These are phyloP conservation scores for Metschnikowia gruessii DNA, from an alignment of 805 yeast species.

Conservation along the genomic window DNA sequence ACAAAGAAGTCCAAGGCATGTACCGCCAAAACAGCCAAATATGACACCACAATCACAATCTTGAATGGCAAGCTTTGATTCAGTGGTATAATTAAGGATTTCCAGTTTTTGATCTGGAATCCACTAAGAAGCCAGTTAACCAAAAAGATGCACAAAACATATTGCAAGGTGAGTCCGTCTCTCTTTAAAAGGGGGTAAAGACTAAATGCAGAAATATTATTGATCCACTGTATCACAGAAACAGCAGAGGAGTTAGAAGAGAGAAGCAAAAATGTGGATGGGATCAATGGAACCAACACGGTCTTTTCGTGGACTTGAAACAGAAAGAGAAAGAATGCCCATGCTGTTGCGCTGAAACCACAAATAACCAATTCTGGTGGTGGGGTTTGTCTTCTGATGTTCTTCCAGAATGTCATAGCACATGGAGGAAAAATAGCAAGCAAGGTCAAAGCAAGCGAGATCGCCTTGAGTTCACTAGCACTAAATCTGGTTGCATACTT, in stretches of 20 bases:
- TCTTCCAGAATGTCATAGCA: conserved; percentile 37
- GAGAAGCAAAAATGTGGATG: conserved; percentile 66
- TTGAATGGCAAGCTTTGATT: conserved; percentile 27
- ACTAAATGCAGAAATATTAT: conserved; percentile 79
- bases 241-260: conserved; percentile 54
- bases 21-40: conserved; percentile 44
- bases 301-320: conserved; percentile 97
- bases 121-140: conserved; percentile 82
- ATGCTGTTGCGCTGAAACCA: conserved; percentile 77
- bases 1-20: conserved; percentile 53
- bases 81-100: conserved; percentile 24
- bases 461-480: conserved; percentile 53
- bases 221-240: conserved; percentile 84
- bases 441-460: conserved; percentile 55
- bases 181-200: conserved; percentile 81
- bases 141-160: conserved; percentile 53
- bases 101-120: conserved; percentile 36
- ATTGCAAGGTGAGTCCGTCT: conserved; percentile 75
- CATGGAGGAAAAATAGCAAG: conserved; percentile 33
- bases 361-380: conserved; percentile 40
- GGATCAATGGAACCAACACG: conserved; percentile 82
- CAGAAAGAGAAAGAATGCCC: conserved; percentile 86
- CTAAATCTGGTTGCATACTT: conserved; percentile 62
- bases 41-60: conserved; percentile 26
- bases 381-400: conserved; percentile 19